Evolutionary conservation across 1,139 yeast species (phyloP).

Genomic region (Casaregolazyma suthepensis): DNA sequence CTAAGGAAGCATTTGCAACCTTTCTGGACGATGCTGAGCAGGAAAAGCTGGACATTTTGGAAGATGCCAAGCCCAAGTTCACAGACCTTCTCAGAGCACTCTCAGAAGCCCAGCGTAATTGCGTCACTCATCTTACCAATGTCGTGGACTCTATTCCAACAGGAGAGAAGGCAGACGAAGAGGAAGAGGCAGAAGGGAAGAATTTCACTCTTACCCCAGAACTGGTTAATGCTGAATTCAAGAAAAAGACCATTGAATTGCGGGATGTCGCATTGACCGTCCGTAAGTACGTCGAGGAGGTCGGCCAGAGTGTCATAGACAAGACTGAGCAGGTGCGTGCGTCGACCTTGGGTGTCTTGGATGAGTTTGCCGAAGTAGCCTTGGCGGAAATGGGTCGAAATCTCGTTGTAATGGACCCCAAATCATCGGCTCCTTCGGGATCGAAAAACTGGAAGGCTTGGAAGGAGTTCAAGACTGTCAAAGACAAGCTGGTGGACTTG

Average conservation of each 20-base stretch:
- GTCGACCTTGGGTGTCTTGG: constrained; percentile 35
- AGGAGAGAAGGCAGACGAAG: constrained; percentile 13
- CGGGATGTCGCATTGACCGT: constrained; percentile 29
- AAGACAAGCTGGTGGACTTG: constrained; percentile 46
- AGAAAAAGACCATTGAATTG: constrained; percentile 25
- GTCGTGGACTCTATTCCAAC: constrained; percentile 17
- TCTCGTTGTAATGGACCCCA: constrained; percentile 22
- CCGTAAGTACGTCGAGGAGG: constrained; percentile 26
- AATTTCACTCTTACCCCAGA: constrained; percentile 17
- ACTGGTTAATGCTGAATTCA: constrained; percentile 25
- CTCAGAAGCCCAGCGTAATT: constrained; percentile 18
- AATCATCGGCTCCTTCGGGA: constrained; percentile 16
- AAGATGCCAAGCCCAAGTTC: constrained; percentile 22
- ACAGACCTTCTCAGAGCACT: constrained; percentile 23
- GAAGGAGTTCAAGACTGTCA: constrained; percentile 58
- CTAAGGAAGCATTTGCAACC: constrained; percentile 28
- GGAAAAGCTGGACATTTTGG: constrained; percentile 24
- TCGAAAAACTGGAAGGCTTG: constrained; percentile 52
- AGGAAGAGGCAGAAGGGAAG: constrained; percentile 14
- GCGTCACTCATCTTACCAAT: constrained; percentile 18
- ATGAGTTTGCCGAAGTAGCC: constrained; percentile 35
- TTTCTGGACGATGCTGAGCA: constrained; percentile 30
- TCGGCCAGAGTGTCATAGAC: constrained; percentile 30
- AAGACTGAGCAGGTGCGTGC: constrained; percentile 32
- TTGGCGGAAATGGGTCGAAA: constrained; percentile 34